Conservation (phyloP, 345 rosid species). For the Eucalyptus viminalis region DNA sequence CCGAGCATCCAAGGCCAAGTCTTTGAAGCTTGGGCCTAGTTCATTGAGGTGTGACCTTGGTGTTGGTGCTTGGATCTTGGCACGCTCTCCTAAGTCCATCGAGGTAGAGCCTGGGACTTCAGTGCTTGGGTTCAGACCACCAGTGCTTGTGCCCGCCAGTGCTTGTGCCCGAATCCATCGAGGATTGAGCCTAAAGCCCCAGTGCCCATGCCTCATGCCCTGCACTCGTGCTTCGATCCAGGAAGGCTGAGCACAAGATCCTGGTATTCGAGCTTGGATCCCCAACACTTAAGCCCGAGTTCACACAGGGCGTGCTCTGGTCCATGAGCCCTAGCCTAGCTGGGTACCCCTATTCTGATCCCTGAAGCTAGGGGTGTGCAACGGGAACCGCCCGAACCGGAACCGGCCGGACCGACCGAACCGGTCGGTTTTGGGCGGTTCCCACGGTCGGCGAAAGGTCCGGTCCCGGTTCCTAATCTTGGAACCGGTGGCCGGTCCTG, state of each 20-base stretch:
- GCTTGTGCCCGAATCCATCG: neutral
- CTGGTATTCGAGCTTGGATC: fast-evolving
- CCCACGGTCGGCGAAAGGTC: too few relatives aligned
- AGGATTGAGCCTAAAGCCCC: fast-evolving
- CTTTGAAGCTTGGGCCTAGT: too few relatives aligned
- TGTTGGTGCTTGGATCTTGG: neutral
- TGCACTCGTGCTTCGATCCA: fast-evolving
- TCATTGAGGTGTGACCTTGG: too few relatives aligned
- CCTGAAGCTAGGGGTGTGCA: too few relatives aligned
- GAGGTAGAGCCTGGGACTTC: fast-evolving
- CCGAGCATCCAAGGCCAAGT: fast-evolving
- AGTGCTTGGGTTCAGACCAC: fast-evolving
- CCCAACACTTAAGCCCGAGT: neutral
- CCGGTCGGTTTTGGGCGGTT: too few relatives aligned
- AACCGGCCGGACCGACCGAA: too few relatives aligned
- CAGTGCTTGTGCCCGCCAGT: too few relatives aligned
- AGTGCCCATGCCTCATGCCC: neutral
- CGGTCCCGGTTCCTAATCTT: too few relatives aligned
- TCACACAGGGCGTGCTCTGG: fast-evolving
- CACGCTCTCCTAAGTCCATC: neutral
- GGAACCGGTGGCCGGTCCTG: too few relatives aligned
- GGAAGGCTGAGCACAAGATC: fast-evolving
- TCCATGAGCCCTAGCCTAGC: neutral
- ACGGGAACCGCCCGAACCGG: too few relatives aligned
- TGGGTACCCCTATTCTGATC: neutral